Evolutionary conservation across 495 filamentous ascomycete genomes (phyloP), one percentile per base, ranked within the genome.

Genomic region (Neurospora sp.): DNA sequence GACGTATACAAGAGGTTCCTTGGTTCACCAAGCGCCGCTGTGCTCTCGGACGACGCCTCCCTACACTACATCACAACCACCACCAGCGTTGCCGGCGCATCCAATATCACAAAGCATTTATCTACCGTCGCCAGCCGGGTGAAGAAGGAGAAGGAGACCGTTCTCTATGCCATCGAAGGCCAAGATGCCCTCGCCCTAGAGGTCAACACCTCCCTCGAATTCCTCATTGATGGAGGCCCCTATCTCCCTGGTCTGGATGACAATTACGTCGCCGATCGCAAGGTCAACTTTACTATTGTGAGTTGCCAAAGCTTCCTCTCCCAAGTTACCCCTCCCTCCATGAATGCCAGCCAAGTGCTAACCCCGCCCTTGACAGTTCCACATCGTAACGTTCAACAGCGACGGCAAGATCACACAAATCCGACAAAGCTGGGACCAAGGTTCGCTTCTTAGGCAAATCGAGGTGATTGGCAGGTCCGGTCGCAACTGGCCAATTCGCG

Each of bases 391-490:
- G 48, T 98, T 97, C 83, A 88, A 96, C 78, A 74, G 82, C 48
- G 78, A 91, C 48, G 87, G 90, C 74, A 91, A 93, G 80, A 97
- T 99, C 81, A 82, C 87, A 74, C 92, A 93, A 77, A 91, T 97
- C 75, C 91, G 94, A 71, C 89, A 94, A 73, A 92, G 91, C 81
- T 99, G 96, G 96, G 96, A 99, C 79, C 96, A 98, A 82, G 94
- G 89, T 37, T 93, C 93, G 70, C 87, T 98, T 9, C 86, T 99
- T 73, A 98, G 96, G 82, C 91, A 95, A 79, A 88, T 98, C 70
- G 94, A 97, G 76, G 90, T 97, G 40, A 98, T 99, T 82, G 96
- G 96, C 72, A 88, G 89, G 75, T 90, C 92, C 37, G 93, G 91
- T 65, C 91, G 90, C 77, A 93, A 91, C 78, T 99, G 96, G 96